These are phyloP conservation scores for Suillus paluster DNA, from an alignment of 768 basidiomycete species.

Conservation along the genomic window DNA sequence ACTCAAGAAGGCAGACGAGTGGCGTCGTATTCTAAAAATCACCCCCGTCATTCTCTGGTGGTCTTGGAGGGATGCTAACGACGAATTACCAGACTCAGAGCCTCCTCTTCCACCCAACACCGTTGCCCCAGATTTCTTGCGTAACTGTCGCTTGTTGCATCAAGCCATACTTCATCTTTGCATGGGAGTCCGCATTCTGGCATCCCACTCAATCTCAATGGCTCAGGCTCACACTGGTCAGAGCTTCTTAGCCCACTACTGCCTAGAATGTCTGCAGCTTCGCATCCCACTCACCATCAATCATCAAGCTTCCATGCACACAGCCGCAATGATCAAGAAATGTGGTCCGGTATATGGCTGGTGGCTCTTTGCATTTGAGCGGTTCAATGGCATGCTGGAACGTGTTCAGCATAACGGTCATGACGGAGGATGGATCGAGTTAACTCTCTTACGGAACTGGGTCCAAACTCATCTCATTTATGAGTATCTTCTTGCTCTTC, in stretches of 20 bases:
- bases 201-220: no score
- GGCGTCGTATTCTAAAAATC: not conserved
- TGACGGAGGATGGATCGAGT: slow-evolving; percentile 33
- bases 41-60: not conserved
- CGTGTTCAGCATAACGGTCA: no score
- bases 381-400: no score
- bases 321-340: slow-evolving; percentile 22
- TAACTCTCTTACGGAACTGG: slow-evolving; percentile 36
- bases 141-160: not conserved
- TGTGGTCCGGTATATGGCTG: slow-evolving; percentile 39
- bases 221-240: no score
- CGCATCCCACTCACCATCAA: no score
- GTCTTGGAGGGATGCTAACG: no score
- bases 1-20: not conserved
- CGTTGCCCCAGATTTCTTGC: not conserved
- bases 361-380: slow-evolving; percentile 43
- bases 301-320: no score
- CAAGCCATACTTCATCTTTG: not conserved
- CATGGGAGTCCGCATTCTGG: not conserved
- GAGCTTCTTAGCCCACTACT: no score
- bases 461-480: slow-evolving; percentile 26
- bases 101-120: not conserved
- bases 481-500: no score
- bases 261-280: no score
- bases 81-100: not conserved